These are phyloP conservation scores for Sarocladium kiliense DNA, from an alignment of 2,329 filamentous ascomycete genomes.

Conservation along the genomic window DNA sequence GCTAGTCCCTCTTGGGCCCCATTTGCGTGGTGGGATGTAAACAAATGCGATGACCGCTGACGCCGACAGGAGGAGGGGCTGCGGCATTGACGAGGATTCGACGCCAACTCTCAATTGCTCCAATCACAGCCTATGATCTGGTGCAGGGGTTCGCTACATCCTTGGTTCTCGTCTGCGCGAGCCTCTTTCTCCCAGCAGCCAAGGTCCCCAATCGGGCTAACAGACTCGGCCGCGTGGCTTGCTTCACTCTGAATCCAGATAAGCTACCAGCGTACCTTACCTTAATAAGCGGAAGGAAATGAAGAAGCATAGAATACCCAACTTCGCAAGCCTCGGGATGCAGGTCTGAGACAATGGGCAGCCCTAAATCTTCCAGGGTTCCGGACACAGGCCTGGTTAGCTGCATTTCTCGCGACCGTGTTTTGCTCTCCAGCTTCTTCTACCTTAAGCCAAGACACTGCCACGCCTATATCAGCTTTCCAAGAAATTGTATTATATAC, in stretches of 20 bases:
- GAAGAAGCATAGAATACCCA: too few relatives aligned
- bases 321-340: too few relatives aligned
- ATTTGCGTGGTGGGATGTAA: background rate
- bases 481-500: background rate
- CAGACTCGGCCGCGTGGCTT: background rate
- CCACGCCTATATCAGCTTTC: background rate
- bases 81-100: constrained; percentile 1
- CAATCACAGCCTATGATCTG: background rate
- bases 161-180: background rate
- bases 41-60: background rate
- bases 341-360: background rate
- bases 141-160: background rate
- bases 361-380: background rate
- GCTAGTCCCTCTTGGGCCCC: background rate
- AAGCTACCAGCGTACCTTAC: too few relatives aligned
- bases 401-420: background rate
- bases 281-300: too few relatives aligned
- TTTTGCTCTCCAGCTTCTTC: background rate
- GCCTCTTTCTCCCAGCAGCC: background rate
- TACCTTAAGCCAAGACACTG: background rate
- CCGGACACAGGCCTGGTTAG: background rate
- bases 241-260: background rate
- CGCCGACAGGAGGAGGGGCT: background rate
- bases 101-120: background rate
- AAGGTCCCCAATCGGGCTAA: too few relatives aligned